Conservation (phyloP, 441 rosid species). For the Pelargonium cotyledonis region DNA sequence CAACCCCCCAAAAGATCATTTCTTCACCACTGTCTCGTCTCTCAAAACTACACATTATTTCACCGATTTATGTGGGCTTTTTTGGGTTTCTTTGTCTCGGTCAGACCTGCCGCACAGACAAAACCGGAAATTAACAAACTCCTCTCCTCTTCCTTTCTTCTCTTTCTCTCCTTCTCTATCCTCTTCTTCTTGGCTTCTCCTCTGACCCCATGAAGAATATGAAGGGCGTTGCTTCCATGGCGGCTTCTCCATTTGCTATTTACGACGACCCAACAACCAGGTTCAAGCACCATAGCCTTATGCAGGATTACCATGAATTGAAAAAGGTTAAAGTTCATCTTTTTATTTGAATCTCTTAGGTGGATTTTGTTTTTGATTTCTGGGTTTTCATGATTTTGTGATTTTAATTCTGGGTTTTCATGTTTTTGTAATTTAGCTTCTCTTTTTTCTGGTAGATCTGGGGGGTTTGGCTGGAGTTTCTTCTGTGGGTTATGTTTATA, state of each 20-base stretch:
- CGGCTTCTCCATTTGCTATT: slow-evolving; percentile 26
- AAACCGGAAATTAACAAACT: slow-evolving; percentile 45
- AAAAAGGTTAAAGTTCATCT: slow-evolving; percentile 35
- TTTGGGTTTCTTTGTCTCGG: slow-evolving; percentile 66
- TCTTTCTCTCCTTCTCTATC: slow-evolving; percentile 22
- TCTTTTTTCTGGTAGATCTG: slow-evolving; percentile 28
- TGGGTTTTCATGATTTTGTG: slow-evolving; percentile 15
- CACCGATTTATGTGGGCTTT: slow-evolving; percentile 84
- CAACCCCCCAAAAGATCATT: slow-evolving; percentile 47
- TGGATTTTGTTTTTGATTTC: slow-evolving; percentile 9
- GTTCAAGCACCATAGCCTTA: slow-evolving; percentile 50
- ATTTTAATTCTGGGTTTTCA: slow-evolving; percentile 15
- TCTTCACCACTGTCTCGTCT: slow-evolving; percentile 53
- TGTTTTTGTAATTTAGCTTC: too few relatives aligned
- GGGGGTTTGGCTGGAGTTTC: slow-evolving; percentile 4
- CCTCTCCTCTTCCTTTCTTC: slow-evolving; percentile 23
- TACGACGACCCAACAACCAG: slow-evolving; percentile 41
- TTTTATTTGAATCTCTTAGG: not conserved
- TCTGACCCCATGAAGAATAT: slow-evolving; percentile 48
- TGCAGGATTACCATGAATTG: slow-evolving; percentile 63
- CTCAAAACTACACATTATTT: slow-evolving; percentile 39
- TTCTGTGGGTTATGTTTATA: slow-evolving; percentile 2
- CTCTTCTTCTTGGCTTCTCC: slow-evolving; percentile 7
- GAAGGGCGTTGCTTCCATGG: slow-evolving; percentile 35
- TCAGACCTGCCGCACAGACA: slow-evolving; percentile 59